phyloP scores from a whole-genome alignment of 2,329 filamentous ascomycete genomes.

The Laburnicola sp. region DNA sequence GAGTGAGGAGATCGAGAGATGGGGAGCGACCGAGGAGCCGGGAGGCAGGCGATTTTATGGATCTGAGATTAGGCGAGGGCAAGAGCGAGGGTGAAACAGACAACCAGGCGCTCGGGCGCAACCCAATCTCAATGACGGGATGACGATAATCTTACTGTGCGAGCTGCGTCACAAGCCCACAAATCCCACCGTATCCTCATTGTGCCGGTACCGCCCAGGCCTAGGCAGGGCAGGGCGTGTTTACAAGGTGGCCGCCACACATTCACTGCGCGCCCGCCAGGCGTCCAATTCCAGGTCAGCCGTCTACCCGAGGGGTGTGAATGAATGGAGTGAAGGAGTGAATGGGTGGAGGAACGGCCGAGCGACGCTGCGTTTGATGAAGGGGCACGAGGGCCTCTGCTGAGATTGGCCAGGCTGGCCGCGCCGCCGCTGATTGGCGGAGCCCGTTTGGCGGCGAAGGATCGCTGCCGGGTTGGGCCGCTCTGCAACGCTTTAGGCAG shows the following conservation, averaged over 20 bases:
- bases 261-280: neutral
- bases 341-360: too few relatives aligned
- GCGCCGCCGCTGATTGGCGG: conserved; percentile 10
- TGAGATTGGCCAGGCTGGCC: too few relatives aligned
- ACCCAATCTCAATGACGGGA: neutral
- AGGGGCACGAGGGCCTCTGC: conserved; percentile 1
- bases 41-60: conserved; percentile 16
- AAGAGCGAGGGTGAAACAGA: conserved; percentile 17
- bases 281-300: neutral
- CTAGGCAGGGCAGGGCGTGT: too few relatives aligned
- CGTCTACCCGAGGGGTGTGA: neutral
- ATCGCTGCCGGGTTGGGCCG: conserved; percentile 9
- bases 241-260: conserved; percentile 13
- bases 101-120: neutral
- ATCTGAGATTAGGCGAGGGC: conserved; percentile 16
- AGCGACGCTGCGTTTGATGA: conserved; percentile 9
- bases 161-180: neutral
- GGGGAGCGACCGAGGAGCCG: conserved; percentile 11
- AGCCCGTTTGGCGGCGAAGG: neutral
- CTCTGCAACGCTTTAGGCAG: conserved; percentile 1
- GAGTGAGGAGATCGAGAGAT: conserved; percentile 29
- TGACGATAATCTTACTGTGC: neutral
- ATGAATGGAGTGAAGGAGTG: too few relatives aligned
- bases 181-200: too few relatives aligned
- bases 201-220: too few relatives aligned